Conservation (phyloP, 495 filamentous ascomycete species). For the Cryomyces minteri region DNA sequence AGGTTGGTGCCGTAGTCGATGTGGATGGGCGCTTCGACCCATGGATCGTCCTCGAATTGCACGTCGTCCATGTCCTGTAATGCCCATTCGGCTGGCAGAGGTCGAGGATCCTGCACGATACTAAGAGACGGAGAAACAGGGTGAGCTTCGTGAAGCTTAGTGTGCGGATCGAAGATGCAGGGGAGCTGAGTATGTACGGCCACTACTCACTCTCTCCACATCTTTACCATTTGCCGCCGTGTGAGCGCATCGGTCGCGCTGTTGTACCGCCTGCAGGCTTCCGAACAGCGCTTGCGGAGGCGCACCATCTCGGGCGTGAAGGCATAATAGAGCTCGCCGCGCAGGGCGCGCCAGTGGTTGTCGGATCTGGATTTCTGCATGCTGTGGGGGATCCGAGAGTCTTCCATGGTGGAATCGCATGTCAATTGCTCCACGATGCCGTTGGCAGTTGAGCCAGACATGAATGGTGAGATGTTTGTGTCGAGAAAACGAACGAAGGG, state of each 20-base stretch:
- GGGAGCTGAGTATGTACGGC: neutral
- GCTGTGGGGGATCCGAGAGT: too few relatives aligned
- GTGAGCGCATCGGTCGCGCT: constrained; percentile 34
- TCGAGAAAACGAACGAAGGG: too few relatives aligned
- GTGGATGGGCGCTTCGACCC: constrained; percentile 50
- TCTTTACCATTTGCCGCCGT: constrained; percentile 32
- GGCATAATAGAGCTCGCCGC: constrained; percentile 27
- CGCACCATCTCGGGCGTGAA: constrained; percentile 35
- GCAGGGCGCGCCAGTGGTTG: constrained; percentile 18
- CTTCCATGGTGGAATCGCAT: too few relatives aligned
- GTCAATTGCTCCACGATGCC: too few relatives aligned
- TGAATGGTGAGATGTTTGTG: too few relatives aligned
- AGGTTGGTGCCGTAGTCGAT: constrained; percentile 67
- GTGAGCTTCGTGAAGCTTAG: neutral
- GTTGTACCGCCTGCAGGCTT: constrained; percentile 45
- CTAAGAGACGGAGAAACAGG: constrained; percentile 19
- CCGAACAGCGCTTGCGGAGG: constrained; percentile 37
- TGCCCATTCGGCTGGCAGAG: constrained; percentile 36
- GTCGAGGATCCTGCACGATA: constrained; percentile 36
- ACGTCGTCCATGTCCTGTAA: constrained; percentile 39
- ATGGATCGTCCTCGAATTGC: constrained; percentile 41
- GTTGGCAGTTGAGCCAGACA: too few relatives aligned
- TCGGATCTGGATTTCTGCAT: constrained; percentile 11
- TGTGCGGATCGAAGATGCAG: neutral
- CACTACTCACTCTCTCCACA: constrained; percentile 54